Evolutionary conservation across 2,329 filamentous ascomycete species (phyloP).

Genomic region (Colletotrichum tamarilloi): DNA sequence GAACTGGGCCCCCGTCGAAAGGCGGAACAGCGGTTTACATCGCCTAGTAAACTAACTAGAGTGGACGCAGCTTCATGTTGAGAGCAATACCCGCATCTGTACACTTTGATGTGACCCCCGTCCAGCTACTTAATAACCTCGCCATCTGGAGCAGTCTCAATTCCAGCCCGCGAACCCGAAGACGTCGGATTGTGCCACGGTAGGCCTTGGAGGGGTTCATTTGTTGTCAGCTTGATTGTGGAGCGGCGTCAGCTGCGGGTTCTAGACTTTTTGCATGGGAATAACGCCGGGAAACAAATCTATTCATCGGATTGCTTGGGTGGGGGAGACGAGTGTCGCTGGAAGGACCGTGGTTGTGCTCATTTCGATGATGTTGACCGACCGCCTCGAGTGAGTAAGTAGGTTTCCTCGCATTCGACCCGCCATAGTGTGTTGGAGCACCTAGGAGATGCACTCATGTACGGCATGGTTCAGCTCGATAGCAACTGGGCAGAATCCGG

Average conservation of each 20-base stretch:
- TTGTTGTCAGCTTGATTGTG: not conserved
- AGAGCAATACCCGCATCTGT: not conserved
- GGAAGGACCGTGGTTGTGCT: not conserved
- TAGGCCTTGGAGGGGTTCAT: not conserved
- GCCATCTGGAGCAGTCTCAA: not conserved
- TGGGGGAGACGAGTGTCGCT: not conserved
- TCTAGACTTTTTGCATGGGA: not conserved
- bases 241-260: not conserved
- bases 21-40: not conserved
- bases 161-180: not conserved
- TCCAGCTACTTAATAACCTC: too few relatives aligned
- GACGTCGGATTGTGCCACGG: not conserved
- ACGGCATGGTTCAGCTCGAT: too few relatives aligned
- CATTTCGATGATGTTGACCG: not conserved
- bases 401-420: too few relatives aligned
- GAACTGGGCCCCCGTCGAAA: not conserved
- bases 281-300: not conserved
- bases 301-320: not conserved
- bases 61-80: not conserved
- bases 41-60: too few relatives aligned
- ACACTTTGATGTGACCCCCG: too few relatives aligned
- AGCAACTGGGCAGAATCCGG: not conserved
- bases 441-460: not conserved
- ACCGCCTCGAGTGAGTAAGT: not conserved
- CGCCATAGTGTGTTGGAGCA: not conserved